These are phyloP conservation scores for Paecilomyces formosus DNA, from an alignment of 2,329 filamentous ascomycete genomes.

Conservation along the genomic window DNA sequence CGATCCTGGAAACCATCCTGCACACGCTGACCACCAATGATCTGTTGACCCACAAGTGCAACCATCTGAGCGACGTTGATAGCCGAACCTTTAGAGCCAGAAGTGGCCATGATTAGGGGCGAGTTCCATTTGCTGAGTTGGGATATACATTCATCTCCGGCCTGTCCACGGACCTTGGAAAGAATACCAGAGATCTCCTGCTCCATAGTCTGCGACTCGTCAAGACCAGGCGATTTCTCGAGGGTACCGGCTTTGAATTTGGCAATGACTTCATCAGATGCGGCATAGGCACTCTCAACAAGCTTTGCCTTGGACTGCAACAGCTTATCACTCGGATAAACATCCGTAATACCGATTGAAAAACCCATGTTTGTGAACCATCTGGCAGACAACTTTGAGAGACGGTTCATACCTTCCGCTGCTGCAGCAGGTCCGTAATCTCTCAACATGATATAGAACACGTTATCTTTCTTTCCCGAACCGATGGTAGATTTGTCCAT, in stretches of 20 bases:
- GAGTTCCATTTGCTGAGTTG: constrained; percentile 88
- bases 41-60: constrained; percentile 92
- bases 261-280: constrained; percentile 77
- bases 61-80: constrained; percentile 99
- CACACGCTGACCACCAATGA: constrained; percentile 89
- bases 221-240: constrained; percentile 79
- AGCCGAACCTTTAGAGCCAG: constrained; percentile 90
- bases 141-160: constrained; percentile 82
- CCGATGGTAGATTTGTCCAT: constrained; percentile 99
- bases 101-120: constrained; percentile 93
- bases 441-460: constrained; percentile 93
- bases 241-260: constrained; percentile 74
- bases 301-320: constrained; percentile 66
- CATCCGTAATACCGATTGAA: constrained; percentile 91
- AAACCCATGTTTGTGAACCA: constrained; percentile 87
- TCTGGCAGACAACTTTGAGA: constrained; percentile 83
- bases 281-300: constrained; percentile 68
- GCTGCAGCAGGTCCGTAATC: constrained; percentile 89
- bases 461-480: constrained; percentile 91
- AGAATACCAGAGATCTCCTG: constrained; percentile 85
- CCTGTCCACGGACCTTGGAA: constrained; percentile 82
- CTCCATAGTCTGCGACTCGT: constrained; percentile 86
- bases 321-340: constrained; percentile 70
- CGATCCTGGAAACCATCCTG: constrained; percentile 94
- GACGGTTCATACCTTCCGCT: constrained; percentile 83